Evolutionary conservation across 495 filamentous ascomycete genomes (phyloP).

Genomic region (Penicillium bialowiezense): DNA sequence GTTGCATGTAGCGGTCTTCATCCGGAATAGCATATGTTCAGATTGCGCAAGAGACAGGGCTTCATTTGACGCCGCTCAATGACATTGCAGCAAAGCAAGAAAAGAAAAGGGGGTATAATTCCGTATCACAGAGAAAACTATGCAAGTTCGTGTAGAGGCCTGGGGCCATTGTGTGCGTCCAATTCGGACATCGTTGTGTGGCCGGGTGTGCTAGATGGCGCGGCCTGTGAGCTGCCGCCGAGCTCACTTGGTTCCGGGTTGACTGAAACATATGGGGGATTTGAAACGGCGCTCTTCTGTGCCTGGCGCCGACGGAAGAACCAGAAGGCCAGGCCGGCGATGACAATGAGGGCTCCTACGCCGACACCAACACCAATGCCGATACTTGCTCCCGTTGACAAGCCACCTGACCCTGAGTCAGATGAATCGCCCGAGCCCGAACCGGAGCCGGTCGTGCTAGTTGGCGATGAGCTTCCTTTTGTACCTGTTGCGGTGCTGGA

Average conservation of each 20-base stretch:
- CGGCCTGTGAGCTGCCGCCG: neutral
- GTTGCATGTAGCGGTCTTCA: too few species aligned
- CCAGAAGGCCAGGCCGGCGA: constrained; percentile 1
- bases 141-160: constrained; percentile 3
- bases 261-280: neutral
- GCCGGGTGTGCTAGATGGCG: neutral
- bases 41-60: too few species aligned
- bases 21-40: too few species aligned
- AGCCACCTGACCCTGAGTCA: neutral
- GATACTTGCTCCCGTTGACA: constrained; percentile 7
- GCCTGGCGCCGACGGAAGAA: neutral
- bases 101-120: constrained; percentile 1
- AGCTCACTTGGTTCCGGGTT: neutral
- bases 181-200: constrained; percentile 1
- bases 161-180: neutral
- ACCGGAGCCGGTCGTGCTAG: neutral
- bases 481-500: neutral
- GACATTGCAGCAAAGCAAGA: neutral
- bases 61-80: too few species aligned
- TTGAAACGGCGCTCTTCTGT: neutral
- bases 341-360: neutral
- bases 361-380: constrained; percentile 11
- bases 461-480: neutral
- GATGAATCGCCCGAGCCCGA: neutral
- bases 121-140: neutral